Percentiles rank a stretch among this genome's conserved stretches.
Conservation (phyloP, 139 green algal species). For the Chlamydomonas sp. region DNA sequence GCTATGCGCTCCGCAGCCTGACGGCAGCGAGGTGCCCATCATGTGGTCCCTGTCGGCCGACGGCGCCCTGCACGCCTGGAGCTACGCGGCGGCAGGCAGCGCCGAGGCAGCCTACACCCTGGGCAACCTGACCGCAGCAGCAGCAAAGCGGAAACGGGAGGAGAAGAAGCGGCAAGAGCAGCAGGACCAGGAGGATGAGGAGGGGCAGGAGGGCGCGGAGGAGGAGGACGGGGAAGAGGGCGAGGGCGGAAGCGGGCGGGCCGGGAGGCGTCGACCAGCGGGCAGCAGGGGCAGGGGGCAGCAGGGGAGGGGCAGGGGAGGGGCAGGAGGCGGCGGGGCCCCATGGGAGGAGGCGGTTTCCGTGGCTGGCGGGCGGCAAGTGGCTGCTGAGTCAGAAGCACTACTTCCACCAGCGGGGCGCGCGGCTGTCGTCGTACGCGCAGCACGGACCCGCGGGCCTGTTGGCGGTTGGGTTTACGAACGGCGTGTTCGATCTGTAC, state of each 20-base stretch:
- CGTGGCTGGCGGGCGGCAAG: slow-evolving; percentile 54
- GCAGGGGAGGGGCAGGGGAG: not conserved
- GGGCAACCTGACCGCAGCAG: slow-evolving; percentile 1
- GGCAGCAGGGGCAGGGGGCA: not conserved
- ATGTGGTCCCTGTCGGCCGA: slow-evolving; percentile 86
- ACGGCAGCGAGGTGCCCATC: slow-evolving; percentile 6
- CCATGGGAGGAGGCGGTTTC: slow-evolving; percentile 15
- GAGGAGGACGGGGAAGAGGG: not conserved
- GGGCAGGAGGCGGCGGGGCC: not conserved
- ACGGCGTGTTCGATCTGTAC: slow-evolving; percentile 91
- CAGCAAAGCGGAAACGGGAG: not conserved
- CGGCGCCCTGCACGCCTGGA: slow-evolving; percentile 89
- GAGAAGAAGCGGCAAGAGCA: not conserved
- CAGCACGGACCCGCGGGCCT: slow-evolving; percentile 38
- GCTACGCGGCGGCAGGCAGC: slow-evolving; percentile 35
- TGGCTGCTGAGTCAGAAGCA: slow-evolving; percentile 86
- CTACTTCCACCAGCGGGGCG: slow-evolving; percentile 75
- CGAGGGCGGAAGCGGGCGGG: not conserved
- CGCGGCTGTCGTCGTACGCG: slow-evolving; percentile 33
- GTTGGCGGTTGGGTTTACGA: slow-evolving; percentile 60
- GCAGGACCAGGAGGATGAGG: not conserved
- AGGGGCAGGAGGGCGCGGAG: not conserved
- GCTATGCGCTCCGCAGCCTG: not conserved
- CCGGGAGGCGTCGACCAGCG: not conserved
- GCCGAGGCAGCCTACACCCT: not conserved